Base-by-base conservation (phyloP, 2,329 filamentous ascomycete genomes). In the Calonectria hongkongensis region DNA sequence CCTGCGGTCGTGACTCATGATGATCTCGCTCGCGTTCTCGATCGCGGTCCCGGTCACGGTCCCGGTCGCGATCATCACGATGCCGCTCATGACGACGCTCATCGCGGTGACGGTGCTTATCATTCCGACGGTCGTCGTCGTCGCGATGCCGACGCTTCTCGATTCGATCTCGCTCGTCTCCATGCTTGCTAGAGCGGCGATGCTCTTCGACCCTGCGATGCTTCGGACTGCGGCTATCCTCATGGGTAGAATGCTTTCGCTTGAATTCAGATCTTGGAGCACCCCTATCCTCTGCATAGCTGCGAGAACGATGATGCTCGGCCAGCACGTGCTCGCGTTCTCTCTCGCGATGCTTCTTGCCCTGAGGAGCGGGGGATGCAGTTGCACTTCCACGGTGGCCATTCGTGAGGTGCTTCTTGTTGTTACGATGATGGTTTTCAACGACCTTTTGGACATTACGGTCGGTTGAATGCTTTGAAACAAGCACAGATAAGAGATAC, bases 401-500 rank as follows among this genome's bases (percentile, higher is more conserved):
- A 78, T 92, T 91, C 75, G 86, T 82, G 62, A 91, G 82, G 6
- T 87, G 85, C 81, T 97, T 96, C 86, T 98, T 98, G 86, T 96
- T 98, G 85, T 96, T 98, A 68, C 96, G 94, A 83, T 98, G 96
- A 79, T 98, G 96, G 76, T 98, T 98, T 79, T 98, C 96, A 33
- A 97, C 92, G 1, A 94, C 92, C 80, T 92, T 93, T 82, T 94
- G 95, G 4, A 94, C 94, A 25, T 91, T 91, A 36, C 90, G 89
- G 80, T 98, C 94, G 73, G 92, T 92, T 2, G 92, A 93, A 84
- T 97, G 95, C 81, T 98, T 92, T 15, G 91, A 95, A 81, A 96
- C 95, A 73, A 99, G 87, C 1, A 99, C 95, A n/a, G 95, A 98
- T 48, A 99, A 89, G 16, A 99, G 90, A 81, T 99, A 99, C 81